These are phyloP conservation scores for Pythium brachiatum DNA, from an alignment of 352 stramenopile species.

Conservation along the genomic window DNA sequence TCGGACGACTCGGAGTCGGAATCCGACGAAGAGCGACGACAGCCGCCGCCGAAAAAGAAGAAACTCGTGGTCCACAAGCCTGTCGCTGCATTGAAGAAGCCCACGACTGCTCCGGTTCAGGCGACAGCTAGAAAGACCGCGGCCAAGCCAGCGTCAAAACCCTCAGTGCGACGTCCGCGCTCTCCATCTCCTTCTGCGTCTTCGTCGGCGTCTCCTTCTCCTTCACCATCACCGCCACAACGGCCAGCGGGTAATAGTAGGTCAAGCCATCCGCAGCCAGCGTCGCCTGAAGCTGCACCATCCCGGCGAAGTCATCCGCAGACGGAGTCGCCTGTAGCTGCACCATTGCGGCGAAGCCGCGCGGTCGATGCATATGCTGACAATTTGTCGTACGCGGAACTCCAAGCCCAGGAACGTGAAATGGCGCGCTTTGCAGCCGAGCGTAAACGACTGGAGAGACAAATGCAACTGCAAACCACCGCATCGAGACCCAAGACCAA, in stretches of 20 bases:
- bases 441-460: conserved; percentile 29
- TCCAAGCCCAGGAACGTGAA: conserved; percentile 50
- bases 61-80: neutral
- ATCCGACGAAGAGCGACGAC: conserved; percentile 9
- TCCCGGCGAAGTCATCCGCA: neutral
- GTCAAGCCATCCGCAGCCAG: no score
- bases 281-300: no score
- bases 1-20: conserved; percentile 3
- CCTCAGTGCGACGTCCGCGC: neutral
- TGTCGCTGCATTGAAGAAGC: neutral
- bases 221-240: neutral
- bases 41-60: neutral
- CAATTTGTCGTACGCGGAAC: conserved; percentile 41
- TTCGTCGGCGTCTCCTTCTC: neutral
- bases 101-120: neutral
- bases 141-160: no score
- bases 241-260: no score
- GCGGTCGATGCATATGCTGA: conserved; percentile 30
- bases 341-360: conserved; percentile 18
- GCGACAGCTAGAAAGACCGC: neutral
- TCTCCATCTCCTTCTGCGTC: neutral
- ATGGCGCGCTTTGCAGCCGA: conserved; percentile 28
- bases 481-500: neutral
- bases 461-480: conserved; percentile 20
- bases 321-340: neutral